Conservation (phyloP, 805 yeast genomes). For the Candida peoriensis region DNA sequence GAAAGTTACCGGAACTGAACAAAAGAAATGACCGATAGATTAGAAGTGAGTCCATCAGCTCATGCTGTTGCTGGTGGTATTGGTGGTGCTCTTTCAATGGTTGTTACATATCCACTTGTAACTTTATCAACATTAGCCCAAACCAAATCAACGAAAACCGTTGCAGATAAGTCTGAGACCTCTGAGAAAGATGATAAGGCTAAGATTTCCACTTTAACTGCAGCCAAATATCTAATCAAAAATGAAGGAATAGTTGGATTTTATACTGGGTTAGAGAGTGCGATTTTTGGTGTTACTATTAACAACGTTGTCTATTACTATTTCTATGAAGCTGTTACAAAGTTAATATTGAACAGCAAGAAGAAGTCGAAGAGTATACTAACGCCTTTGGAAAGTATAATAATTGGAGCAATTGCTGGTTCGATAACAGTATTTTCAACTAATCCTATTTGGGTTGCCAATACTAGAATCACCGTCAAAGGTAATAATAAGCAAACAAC, state of each 20-base stretch:
- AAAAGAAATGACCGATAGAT: constrained; percentile 21
- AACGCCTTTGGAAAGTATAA: constrained; percentile 21
- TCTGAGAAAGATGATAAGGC: constrained; percentile 15
- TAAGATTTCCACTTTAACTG: constrained; percentile 26
- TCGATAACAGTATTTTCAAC: constrained; percentile 75
- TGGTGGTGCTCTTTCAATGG: constrained; percentile 85
- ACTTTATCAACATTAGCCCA: constrained; percentile 87
- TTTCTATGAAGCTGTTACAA: constrained; percentile 72
- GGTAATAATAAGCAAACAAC: constrained; percentile 35
- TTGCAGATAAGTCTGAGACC: constrained; percentile 8
- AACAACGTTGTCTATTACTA: constrained; percentile 89
- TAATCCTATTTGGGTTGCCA: constrained; percentile 94
- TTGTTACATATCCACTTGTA: constrained; percentile 84
- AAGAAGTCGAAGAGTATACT: constrained; percentile 13
- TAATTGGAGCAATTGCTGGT: constrained; percentile 71
- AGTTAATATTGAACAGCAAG: constrained; percentile 33
- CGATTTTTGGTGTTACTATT: constrained; percentile 77
- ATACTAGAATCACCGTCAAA: constrained; percentile 77
- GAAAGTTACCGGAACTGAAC: too few relatives aligned
- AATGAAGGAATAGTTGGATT: constrained; percentile 64
- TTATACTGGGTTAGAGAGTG: constrained; percentile 84
- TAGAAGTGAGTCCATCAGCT: constrained; percentile 35
- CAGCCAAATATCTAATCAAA: constrained; percentile 42
- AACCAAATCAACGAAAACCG: constrained; percentile 38
- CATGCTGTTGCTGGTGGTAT: constrained; percentile 96